Evolutionary conservation across 2,329 filamentous ascomycete species (phyloP).

Genomic region (Ophiobolus disseminans): DNA sequence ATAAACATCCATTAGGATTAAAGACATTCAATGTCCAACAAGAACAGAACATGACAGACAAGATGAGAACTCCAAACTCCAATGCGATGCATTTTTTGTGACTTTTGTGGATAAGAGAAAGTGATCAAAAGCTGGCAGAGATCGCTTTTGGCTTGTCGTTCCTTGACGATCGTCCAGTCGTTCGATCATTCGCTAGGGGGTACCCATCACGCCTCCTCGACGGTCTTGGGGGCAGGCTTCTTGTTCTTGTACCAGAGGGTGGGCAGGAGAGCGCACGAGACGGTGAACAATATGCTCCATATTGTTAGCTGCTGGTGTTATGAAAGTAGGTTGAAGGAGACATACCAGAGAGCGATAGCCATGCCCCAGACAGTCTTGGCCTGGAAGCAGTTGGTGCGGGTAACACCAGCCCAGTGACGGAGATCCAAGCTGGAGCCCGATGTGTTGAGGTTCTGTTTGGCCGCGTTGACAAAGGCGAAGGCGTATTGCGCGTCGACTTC

Average conservation of each 20-base stretch:
- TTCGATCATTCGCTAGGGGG: conserved; percentile 1
- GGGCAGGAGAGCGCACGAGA: conserved; percentile 54
- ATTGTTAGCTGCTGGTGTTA: conserved; percentile 12
- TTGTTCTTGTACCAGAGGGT: conserved; percentile 59
- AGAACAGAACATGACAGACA: conserved; percentile 18
- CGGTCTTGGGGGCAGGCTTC: conserved; percentile 49
- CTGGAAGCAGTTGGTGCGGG: conserved; percentile 73
- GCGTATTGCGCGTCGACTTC: conserved; percentile 55
- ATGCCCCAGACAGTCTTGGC: conserved; percentile 89
- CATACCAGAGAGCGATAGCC: conserved; percentile 75
- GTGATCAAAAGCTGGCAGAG: conserved; percentile 14
- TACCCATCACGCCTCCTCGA: conserved; percentile 37
- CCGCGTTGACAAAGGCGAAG: conserved; percentile 61
- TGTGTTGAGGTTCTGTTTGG: conserved; percentile 60
- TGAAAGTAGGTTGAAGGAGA: conserved; percentile 11
- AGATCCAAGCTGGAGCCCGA: conserved; percentile 60
- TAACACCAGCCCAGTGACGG: conserved; percentile 65
- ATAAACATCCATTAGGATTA: conserved; percentile 38
- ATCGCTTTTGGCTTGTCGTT: conserved; percentile 28
- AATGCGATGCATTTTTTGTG: conserved; percentile 27
- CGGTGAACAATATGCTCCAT: conserved; percentile 54
- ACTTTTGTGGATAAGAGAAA: conserved; percentile 9
- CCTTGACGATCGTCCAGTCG: conserved; percentile 14
- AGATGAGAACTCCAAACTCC: conserved; percentile 26
- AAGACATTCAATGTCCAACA: conserved; percentile 44